Base-by-base conservation (phyloP, 352 stramenopile genomes). In the Globisporangium acanthophoron region DNA sequence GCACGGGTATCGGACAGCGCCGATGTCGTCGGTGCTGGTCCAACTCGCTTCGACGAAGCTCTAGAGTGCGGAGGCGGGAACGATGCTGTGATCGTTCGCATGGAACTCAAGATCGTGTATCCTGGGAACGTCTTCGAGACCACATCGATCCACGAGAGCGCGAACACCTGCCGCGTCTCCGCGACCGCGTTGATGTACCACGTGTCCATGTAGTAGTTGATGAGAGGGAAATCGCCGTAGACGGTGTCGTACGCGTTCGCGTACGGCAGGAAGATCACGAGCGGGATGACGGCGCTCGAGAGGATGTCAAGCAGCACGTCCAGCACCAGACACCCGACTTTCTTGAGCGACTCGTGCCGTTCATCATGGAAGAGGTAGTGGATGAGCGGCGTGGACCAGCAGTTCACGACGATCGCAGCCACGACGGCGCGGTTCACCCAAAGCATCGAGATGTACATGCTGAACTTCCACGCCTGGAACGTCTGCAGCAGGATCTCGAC, bases 251-350 rank as follows among this genome's bases (percentile, higher is more conserved):
- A 61, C 35, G 50, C 40, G 7, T 3, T 16, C 8, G 27, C 45
- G 21, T 61, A 61, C 24, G 55, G 54, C 20, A 47, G 9, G 35
- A 61, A 61, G 55, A 61, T 61, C 45, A 61, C 47, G 33, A 61
- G 55, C 20, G 55, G 55, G 0, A 54, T 8, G 9, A 61, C 31
- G 55, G 53, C 27, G 24, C 55, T 54, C 24, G 55, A 48, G 43
- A 53, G 24, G 4, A 61, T 46, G 46, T 54, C 47, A 12, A 61
- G 20, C 16, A n/a, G 15, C 15, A 12, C 24, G 29, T 61, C 55
- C 7, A 61, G 33, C 15, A 41, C 21, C n/a, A 61, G 24, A 24
- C 55, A 61, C 7, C 45, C 45, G 2, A 61, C 55, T 33, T 51
- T 58, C 53, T 58, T 58, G 53, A 51, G 33, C 40, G 53, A 52